A percentile compares a stretch with the other conserved stretches of the same genome.
These are phyloP conservation scores for Salix koriyanagi DNA, from an alignment of 345 rosid genomes.

Conservation along the genomic window DNA sequence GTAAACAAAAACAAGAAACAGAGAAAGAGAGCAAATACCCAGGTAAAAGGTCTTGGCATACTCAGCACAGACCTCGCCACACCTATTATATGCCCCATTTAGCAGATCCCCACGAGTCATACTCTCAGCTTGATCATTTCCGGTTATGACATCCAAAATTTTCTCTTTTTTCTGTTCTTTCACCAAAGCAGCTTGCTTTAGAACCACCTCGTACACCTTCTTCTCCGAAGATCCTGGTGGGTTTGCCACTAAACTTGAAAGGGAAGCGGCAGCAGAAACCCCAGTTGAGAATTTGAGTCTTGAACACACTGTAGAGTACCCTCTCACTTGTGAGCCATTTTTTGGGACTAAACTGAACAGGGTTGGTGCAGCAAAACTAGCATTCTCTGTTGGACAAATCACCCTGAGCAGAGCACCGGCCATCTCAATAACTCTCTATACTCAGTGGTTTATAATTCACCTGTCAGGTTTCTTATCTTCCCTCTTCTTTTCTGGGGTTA, in stretches of 20 bases:
- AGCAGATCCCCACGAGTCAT: slow-evolving; percentile 30
- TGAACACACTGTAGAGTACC: slow-evolving; percentile 7
- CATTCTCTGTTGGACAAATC: slow-evolving; percentile 39
- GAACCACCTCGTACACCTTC: slow-evolving; percentile 51
- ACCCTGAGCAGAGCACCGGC: slow-evolving; percentile 43
- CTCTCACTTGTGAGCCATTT: background rate
- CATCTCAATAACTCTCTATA: slow-evolving; percentile 2
- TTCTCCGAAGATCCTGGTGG: slow-evolving; percentile 41
- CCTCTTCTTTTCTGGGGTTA: background rate
- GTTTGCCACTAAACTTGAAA: slow-evolving; percentile 29
- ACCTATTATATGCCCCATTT: slow-evolving; percentile 46
- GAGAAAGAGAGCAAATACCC: slow-evolving; percentile 27
- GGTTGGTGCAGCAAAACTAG: slow-evolving; percentile 9
- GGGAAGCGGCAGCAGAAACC: slow-evolving; percentile 17
- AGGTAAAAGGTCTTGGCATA: slow-evolving; percentile 61
- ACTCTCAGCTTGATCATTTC: slow-evolving; percentile 18
- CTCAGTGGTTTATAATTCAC: background rate
- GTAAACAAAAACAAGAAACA: background rate
- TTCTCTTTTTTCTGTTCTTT: slow-evolving; percentile 25
- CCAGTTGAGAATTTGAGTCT: slow-evolving; percentile 1
- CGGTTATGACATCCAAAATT: slow-evolving; percentile 9
- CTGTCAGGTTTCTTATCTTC: no score
- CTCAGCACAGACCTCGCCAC: slow-evolving; percentile 59
- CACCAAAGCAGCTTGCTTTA: slow-evolving; percentile 52
- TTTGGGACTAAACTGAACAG: slow-evolving; percentile 17